Conservation (phyloP, 768 basidiomycete genomes). For the Tephrocybe sp. region DNA sequence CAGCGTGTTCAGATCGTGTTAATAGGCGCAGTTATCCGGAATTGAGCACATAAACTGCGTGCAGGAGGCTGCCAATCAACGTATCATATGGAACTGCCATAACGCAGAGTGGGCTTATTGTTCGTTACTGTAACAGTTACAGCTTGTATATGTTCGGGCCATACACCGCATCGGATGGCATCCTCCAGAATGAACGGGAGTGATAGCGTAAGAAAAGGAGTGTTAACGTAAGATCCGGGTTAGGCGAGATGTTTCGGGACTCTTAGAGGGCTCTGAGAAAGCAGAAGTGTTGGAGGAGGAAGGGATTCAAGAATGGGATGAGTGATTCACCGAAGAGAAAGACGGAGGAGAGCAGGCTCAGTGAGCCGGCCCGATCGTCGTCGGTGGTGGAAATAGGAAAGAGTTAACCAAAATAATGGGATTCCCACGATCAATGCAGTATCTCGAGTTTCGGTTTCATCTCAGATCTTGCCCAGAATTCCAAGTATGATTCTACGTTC, state of each 20-base stretch:
- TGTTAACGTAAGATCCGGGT: slow-evolving; percentile 16
- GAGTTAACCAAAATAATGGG: slow-evolving; percentile 15
- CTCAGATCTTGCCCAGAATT: slow-evolving; percentile 17
- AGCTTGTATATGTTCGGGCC: too few relatives aligned
- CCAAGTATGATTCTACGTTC: slow-evolving; percentile 11
- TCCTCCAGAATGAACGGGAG: slow-evolving; percentile 6
- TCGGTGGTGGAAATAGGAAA: slow-evolving; percentile 18
- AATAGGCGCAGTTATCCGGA: neutral
- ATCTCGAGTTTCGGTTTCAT: slow-evolving; percentile 20
- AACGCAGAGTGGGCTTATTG: too few relatives aligned
- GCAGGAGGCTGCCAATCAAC: slow-evolving; percentile 7
- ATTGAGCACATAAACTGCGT: neutral
- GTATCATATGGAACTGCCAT: too few relatives aligned
- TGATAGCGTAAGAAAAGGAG: slow-evolving; percentile 13
- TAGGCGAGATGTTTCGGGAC: neutral
- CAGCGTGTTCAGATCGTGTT: neutral
- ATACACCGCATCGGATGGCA: too few relatives aligned
- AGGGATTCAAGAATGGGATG: neutral
- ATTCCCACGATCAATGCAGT: slow-evolving; percentile 22
- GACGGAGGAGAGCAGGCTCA: neutral
- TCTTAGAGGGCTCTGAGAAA: neutral
- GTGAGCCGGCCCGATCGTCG: slow-evolving; percentile 9
- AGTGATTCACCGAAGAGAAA: neutral
- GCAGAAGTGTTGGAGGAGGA: neutral
- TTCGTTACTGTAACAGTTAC: too few relatives aligned